Base-by-base conservation (phyloP, 1,139 yeast species). In the Saccharomyces pastorianus region DNA sequence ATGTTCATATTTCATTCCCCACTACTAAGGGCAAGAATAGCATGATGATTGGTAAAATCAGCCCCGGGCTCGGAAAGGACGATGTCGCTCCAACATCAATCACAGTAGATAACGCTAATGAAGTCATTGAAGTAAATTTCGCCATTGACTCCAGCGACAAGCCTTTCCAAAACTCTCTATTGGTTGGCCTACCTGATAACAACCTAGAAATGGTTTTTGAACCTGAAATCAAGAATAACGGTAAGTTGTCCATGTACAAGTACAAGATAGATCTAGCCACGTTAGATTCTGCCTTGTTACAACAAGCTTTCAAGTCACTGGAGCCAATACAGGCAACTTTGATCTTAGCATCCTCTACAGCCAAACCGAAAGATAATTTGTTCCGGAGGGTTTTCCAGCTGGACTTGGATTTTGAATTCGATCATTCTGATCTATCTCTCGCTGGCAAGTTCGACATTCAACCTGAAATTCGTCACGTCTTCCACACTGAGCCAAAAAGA, bases 391-490 rank as follows among this genome's bases (percentile, higher is more conserved):
- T 61, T 4, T 55, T 62, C 49, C 54, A 58, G 32, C 44, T 63
- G 48, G 38, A 52, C 8, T 42, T 59, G 29, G 46, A 49, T 8
- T 48, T 49, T n/a, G 47, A 47, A 20, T 17, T 50, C 2, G 51
- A 48, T 4, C 20, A 11, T 26, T 25, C 42, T 14, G 31, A 20
- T 41, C 29, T 7, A 29, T 49, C 50, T 11, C 4, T 32, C 3
- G 31, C 25, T 46, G 51, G 34, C 49, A 47, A 44, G 13, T 23
- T 53, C 11, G 26, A 5, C 13, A 34, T 51, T 6, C 38, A 58
- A 67, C 83, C 86, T 6, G 95, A 87, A 70, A 86, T 90, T 61
- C 75, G 74, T 60, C 95, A 89, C 68, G 71, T 75, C 50, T 90
- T 90, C 76, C 77, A 76, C 57, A 66, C 73, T 6, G 80, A 81